Evolutionary conservation across 73 alveolate species (phyloP).

Genomic region (Blepharisma stoltei): DNA sequence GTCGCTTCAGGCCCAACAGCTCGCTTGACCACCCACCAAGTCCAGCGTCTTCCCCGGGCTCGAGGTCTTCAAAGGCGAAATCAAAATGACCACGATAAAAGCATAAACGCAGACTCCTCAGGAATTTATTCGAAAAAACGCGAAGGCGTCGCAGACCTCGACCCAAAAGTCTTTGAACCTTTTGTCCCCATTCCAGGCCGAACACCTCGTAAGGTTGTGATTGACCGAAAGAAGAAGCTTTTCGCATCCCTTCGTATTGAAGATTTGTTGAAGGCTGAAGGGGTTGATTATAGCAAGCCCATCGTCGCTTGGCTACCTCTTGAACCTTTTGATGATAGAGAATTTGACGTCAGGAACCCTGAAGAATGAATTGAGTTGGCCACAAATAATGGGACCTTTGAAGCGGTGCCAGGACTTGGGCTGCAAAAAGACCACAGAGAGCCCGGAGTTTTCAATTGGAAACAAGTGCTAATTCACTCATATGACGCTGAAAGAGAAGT

Average conservation of each 20-base stretch:
- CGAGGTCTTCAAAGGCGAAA: conserved; percentile 45
- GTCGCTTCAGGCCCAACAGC: conserved; percentile 94
- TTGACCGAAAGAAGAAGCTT: conserved; percentile 95
- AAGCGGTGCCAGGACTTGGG: conserved; percentile 70
- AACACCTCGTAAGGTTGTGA: conserved; percentile 95
- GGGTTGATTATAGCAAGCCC: conserved; percentile 72
- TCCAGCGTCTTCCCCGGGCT: conserved; percentile 28
- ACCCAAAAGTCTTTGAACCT: conserved; percentile 83
- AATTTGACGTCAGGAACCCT: conserved; percentile 95
- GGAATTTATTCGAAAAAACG: conserved; percentile 11
- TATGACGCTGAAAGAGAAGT: conserved; percentile 28
- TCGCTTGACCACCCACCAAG: conserved; percentile 93
- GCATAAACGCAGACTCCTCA: conserved; percentile 39
- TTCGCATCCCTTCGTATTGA: conserved; percentile 89
- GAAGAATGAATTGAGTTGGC: conserved; percentile 95
- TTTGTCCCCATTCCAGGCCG: conserved; percentile 94
- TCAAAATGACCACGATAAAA: conserved; percentile 43
- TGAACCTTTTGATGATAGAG: conserved; percentile 98
- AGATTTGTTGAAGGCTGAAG: conserved; percentile 74
- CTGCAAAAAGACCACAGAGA: conserved; percentile 61
- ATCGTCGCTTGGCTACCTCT: conserved; percentile 96
- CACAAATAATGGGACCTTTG: conserved; percentile 84
- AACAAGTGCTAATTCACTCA: conserved; percentile 28
- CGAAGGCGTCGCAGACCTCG: conserved; percentile 71
- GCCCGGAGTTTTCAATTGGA: conserved; percentile 19